These are phyloP conservation scores for Fraxinus americana DNA, from an alignment of 257 asterid genomes.

Conservation along the genomic window DNA sequence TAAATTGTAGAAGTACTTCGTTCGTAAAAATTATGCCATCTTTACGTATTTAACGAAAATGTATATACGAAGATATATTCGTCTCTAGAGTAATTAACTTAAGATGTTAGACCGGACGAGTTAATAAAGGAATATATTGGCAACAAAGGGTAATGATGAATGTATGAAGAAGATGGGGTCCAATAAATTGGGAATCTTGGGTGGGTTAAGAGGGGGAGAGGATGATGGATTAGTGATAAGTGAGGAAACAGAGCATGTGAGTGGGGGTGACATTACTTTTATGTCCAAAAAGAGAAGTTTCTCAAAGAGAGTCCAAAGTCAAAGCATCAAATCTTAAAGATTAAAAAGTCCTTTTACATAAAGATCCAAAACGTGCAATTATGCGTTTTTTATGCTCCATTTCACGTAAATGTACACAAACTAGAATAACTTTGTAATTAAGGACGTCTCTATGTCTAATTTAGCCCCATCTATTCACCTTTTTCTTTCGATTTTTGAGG, in stretches of 20 bases:
- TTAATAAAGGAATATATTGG: conserved; percentile 1
- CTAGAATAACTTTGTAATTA: background rate
- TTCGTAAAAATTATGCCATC: no score
- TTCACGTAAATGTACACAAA: background rate
- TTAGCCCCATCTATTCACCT: background rate
- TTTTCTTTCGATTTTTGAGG: no score
- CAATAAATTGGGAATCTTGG: conserved; percentile 28
- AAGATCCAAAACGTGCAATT: conserved; percentile 67
- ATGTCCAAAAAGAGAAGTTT: conserved; percentile 89
- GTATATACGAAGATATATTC: no score
- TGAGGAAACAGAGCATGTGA: conserved; percentile 77
- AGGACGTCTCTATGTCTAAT: background rate
- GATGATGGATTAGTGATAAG: conserved; percentile 30
- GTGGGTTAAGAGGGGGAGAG: background rate
- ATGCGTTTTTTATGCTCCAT: conserved; percentile 36
- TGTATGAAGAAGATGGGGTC: conserved; percentile 31
- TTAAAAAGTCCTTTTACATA: conserved; percentile 62
- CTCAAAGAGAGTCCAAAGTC: conserved; percentile 65
- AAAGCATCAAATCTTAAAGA: conserved; percentile 75
- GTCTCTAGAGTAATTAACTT: no score
- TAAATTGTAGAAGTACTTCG: no score
- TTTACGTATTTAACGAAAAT: no score
- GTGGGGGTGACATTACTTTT: conserved; percentile 81
- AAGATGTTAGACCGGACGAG: background rate
- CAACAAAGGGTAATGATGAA: conserved; percentile 41